phyloP scores from a whole-genome alignment of 192 early-diverging fungal species.

The Coemansia sp. region DNA sequence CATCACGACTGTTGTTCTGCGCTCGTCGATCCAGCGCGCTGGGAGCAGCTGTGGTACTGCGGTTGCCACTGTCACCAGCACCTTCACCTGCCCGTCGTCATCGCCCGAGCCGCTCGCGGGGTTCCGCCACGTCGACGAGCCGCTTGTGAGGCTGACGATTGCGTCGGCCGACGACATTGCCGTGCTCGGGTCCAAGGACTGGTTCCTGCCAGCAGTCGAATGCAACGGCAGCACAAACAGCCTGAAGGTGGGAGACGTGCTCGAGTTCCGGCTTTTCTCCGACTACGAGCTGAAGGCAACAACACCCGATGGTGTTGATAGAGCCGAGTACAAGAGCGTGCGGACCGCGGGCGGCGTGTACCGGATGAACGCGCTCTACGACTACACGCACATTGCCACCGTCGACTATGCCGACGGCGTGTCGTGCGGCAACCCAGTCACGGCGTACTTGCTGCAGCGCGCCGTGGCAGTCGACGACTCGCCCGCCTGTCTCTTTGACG shows the following conservation, averaged over 20 bases:
- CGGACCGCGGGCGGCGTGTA: conserved; percentile 63
- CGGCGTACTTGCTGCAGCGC: conserved; percentile 70
- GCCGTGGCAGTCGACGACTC: conserved; percentile 45
- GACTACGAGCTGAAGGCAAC: conserved; percentile 61
- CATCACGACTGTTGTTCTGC: not conserved
- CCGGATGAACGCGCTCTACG: conserved; percentile 57
- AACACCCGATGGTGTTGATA: too few species aligned
- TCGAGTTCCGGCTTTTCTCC: conserved; percentile 79
- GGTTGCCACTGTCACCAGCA: not conserved
- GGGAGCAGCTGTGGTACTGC: not conserved
- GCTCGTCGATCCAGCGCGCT: not conserved
- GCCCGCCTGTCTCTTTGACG: conserved; percentile 66
- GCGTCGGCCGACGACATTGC: conserved; percentile 69
- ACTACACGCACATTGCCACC: conserved; percentile 63
- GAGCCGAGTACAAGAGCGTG: conserved; percentile 56
- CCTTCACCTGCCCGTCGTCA: conserved; percentile 24
- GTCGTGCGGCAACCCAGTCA: conserved; percentile 72
- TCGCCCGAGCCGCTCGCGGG: conserved; percentile 61
- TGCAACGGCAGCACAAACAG: too few species aligned
- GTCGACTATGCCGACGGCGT: conserved; percentile 66
- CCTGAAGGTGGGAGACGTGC: conserved; percentile 37
- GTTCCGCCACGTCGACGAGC: conserved; percentile 73
- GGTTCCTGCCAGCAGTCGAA: conserved; percentile 47
- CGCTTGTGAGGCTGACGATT: conserved; percentile 56
- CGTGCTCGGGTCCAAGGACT: conserved; percentile 82